Evolutionary conservation across 371 early-diverging fungal species (phyloP), one percentile per base, ranked within the genome.

Genomic region (Entomophthora muscae): DNA sequence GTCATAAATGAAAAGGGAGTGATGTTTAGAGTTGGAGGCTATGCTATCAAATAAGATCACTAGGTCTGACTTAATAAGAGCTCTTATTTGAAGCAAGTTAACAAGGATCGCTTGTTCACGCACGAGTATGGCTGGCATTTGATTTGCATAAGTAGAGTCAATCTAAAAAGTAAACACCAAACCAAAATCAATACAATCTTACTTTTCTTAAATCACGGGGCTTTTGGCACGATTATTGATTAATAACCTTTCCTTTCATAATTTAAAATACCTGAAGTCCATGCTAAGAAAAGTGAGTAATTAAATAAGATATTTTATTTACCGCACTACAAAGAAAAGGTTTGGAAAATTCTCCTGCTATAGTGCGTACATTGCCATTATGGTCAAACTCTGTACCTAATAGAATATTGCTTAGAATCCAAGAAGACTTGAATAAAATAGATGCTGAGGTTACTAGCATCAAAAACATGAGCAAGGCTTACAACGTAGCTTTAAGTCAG

Each of bases 71-170:
- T 86, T 86, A 55, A 93, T 79, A 32, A 93, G 66, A 10, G 91
- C 93, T 57, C 84, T 78, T 42, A 89, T 78, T 65, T 89, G 83
- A 17, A 82, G 77, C 52, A 93, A 71, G 66, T 90, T 91, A 33
- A 91, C 80, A 5, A 93, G 69, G 57, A 93, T 86, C 0, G 89
- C 89, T 57, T 87, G 79, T 0, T 84, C 76, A 21, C 93, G 84
- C 21, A 93, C 93, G n/a, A 93, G 75, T 26, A 93, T 83, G 21
- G 83, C 82, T 0, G 91, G 90, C 68, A 86, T 79, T 67, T 89
- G 88, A 66, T 89, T 85, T 56, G 83, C 72, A 60, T 82, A 83
- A 33, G 78, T 78, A 66, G 82, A 82, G 64, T 90, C 90, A 53
- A 89, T 85, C 65, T 68, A 33, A 59, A 32, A 17, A 24, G 10